Conservation (phyloP, 495 filamentous ascomycete species). For the Daldinia childiae region DNA sequence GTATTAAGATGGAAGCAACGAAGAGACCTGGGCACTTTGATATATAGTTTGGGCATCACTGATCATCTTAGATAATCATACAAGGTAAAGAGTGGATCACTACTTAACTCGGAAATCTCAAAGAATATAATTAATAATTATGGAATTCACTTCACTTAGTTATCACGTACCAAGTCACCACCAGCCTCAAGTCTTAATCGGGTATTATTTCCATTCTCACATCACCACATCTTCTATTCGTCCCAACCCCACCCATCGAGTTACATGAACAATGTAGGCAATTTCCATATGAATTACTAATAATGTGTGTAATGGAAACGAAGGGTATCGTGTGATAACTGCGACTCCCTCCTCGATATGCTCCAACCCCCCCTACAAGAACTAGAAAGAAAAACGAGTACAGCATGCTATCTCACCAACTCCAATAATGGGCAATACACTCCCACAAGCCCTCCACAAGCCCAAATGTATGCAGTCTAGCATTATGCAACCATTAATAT, state of each 20-base stretch:
- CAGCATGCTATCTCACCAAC: conserved; percentile 25
- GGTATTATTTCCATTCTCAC: conserved; percentile 18
- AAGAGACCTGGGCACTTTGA: neutral
- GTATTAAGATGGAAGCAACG: neutral
- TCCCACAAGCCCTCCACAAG: conserved; percentile 17
- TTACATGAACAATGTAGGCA: neutral
- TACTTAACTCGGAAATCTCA: no score
- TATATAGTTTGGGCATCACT: no score
- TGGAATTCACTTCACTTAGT: no score
- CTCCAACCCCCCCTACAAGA: conserved; percentile 19
- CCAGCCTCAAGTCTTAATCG: neutral
- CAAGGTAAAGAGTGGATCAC: neutral
- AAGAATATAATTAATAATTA: no score
- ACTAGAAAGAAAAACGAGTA: conserved; percentile 16
- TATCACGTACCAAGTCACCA: neutral
- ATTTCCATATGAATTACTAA: conserved; percentile 20
- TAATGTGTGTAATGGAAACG: conserved; percentile 25
- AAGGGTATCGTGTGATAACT: conserved; percentile 42
- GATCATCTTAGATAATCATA: no score
- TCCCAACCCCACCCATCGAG: neutral
- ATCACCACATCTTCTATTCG: neutral
- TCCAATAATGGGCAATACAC: conserved; percentile 11
- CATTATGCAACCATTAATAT: conserved; percentile 6
- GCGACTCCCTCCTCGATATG: conserved; percentile 24
- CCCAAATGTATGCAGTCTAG: conserved; percentile 16